Evolutionary conservation across 495 filamentous ascomycete genomes (phyloP).

Genomic region (Amphirosellinia nigrospora): DNA sequence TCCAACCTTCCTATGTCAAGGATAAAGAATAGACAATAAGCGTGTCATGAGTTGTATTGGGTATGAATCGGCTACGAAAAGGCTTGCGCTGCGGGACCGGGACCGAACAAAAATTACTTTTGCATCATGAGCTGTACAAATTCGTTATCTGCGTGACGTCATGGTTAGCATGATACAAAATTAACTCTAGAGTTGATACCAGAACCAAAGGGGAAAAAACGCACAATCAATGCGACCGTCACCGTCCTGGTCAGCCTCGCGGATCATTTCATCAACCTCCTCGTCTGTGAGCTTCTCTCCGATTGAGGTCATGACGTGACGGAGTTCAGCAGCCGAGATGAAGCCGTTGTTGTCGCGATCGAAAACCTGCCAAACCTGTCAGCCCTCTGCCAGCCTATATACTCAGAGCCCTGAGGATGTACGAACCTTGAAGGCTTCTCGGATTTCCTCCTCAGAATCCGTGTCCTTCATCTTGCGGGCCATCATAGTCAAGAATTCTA

Average conservation of each 20-base stretch:
- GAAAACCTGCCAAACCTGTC: conserved; percentile 73
- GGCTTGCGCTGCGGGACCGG: conserved; percentile 27
- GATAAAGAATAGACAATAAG: conserved; percentile 27
- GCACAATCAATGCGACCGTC: conserved; percentile 95
- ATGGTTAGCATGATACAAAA: conserved; percentile 43
- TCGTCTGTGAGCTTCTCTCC: conserved; percentile 99
- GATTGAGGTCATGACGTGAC: conserved; percentile 99
- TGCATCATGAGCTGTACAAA: conserved; percentile 99
- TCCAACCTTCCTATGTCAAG: conserved; percentile 18
- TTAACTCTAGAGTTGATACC: neutral
- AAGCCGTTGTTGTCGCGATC: conserved; percentile 99
- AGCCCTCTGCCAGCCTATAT: conserved; percentile 20
- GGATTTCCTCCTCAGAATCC: conserved; percentile 98
- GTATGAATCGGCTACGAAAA: conserved; percentile 37
- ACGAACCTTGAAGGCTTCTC: conserved; percentile 70
- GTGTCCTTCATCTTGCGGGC: conserved; percentile 99
- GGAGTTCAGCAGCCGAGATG: conserved; percentile 96
- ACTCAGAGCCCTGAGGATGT: neutral
- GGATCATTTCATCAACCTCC: conserved; percentile 99
- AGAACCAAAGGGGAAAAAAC: conserved; percentile 34
- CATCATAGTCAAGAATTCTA: conserved; percentile 99
- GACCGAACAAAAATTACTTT: conserved; percentile 68
- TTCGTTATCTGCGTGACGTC: conserved; percentile 80
- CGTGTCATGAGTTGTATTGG: conserved; percentile 37
- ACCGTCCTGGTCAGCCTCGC: conserved; percentile 98